Percentiles rank a stretch among this genome's conserved stretches.
These are phyloP conservation scores for Heterobasidion parviporum DNA, from an alignment of 1,284 basidiomycete species.

Conservation along the genomic window DNA sequence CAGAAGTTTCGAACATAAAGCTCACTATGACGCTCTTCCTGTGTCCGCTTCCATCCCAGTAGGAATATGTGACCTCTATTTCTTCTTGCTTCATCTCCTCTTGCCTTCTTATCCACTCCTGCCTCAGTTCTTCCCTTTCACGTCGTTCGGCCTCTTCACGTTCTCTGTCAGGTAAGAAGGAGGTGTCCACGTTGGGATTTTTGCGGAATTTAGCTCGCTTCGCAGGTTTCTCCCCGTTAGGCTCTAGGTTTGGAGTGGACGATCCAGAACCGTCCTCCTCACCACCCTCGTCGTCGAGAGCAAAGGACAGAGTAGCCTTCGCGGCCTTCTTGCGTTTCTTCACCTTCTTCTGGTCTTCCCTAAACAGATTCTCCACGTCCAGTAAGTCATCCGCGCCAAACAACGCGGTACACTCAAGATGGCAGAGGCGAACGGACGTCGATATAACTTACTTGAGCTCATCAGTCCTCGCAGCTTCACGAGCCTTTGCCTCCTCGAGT, in stretches of 20 bases:
- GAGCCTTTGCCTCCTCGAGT: constrained; percentile 86
- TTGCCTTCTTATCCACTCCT: constrained; percentile 88
- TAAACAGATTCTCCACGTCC: constrained; percentile 75
- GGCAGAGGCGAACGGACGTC: constrained; percentile 15
- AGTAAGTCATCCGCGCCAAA: constrained; percentile 44
- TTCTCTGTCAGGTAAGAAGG: constrained; percentile 95
- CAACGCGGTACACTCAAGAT: background rate
- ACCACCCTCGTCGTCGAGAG: constrained; percentile 70
- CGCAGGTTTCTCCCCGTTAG: constrained; percentile 32
- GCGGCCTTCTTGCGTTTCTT: constrained; percentile 87
- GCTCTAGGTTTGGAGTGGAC: constrained; percentile 26
- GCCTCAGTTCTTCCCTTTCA: constrained; percentile 81
- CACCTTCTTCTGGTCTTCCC: constrained; percentile 77
- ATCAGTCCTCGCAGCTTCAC: constrained; percentile 78
- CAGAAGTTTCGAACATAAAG: constrained; percentile 9
- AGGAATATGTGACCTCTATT: constrained; percentile 91
- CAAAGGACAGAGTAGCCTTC: constrained; percentile 86
- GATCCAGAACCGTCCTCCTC: constrained; percentile 33
- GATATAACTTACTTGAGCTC: constrained; percentile 73
- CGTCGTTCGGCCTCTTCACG: constrained; percentile 88
- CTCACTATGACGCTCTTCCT: constrained; percentile 85
- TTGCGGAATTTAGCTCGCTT: constrained; percentile 84
- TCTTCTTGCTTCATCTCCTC: constrained; percentile 85
- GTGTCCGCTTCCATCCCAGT: constrained; percentile 98
- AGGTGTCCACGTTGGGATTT: constrained; percentile 96